A percentile compares a stretch with the other conserved stretches of the same genome.
phyloP scores from a whole-genome alignment of 192 early-diverging fungal genomes.

The Umbelopsis sp. region DNA sequence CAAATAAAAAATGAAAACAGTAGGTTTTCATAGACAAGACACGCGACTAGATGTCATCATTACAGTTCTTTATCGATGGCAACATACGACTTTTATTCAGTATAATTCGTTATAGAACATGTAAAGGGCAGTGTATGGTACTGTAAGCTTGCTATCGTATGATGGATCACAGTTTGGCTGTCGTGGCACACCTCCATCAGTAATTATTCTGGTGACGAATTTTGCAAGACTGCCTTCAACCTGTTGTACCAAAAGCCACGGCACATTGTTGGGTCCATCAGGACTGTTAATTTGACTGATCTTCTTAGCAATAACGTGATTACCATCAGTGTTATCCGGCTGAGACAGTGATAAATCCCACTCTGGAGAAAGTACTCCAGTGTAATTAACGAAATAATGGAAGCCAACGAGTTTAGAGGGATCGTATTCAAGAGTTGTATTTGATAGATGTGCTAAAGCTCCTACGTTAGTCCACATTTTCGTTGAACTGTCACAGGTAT shows the following conservation, averaged over 20 bases:
- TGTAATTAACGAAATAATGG: conserved; percentile 2
- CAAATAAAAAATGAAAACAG: no score
- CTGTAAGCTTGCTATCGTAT: not conserved
- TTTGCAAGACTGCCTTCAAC: not conserved
- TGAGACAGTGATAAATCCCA: conserved; percentile 7
- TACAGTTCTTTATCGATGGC: no score
- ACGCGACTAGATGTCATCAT: no score
- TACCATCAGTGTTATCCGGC: not conserved
- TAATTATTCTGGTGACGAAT: not conserved
- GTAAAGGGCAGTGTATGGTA: conserved; percentile 1
- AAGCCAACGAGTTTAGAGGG: conserved; percentile 8
- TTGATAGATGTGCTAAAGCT: conserved; percentile 7
- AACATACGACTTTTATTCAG: not conserved
- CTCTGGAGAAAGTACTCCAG: conserved; percentile 1
- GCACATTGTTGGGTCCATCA: conserved; percentile 9
- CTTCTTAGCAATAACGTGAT: not conserved
- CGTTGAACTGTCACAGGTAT: conserved; percentile 1
- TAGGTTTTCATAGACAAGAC: no score
- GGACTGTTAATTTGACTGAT: not conserved
- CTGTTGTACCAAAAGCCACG: conserved; percentile 3
- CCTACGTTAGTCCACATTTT: not conserved
- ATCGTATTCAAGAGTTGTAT: not conserved
- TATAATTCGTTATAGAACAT: not conserved
- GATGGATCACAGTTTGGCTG: not conserved
- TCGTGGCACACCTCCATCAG: conserved; percentile 1